Evolutionary conservation across 2,329 filamentous ascomycete genomes (phyloP).

Genomic region (Aspergillus sp.): DNA sequence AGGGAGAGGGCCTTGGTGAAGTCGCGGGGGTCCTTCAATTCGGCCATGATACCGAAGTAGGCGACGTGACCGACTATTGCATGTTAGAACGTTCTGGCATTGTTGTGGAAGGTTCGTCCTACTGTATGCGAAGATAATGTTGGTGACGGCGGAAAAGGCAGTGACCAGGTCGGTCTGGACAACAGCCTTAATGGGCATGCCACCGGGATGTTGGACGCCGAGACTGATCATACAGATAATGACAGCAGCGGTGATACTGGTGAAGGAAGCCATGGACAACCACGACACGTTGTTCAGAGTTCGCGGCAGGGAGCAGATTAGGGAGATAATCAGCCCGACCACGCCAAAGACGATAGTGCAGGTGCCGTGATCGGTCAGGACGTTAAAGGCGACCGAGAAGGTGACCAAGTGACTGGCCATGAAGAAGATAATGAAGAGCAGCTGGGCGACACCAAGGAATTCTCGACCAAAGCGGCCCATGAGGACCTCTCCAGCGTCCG

Average conservation of each 20-base stretch:
- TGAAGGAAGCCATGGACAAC: conserved; percentile 55
- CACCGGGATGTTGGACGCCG: conserved; percentile 43
- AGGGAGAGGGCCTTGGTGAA: conserved; percentile 56
- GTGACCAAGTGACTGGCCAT: conserved; percentile 63
- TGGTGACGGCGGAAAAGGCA: conserved; percentile 54
- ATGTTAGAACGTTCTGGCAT: not conserved
- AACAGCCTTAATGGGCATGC: conserved; percentile 2
- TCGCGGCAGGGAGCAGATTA: conserved; percentile 52
- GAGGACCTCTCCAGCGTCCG: conserved; percentile 58
- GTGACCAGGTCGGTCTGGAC: conserved; percentile 29
- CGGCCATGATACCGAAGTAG: conserved; percentile 59
- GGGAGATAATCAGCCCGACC: conserved; percentile 50
- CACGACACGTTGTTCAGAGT: conserved; percentile 55
- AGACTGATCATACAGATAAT: conserved; percentile 59
- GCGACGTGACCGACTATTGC: conserved; percentile 49
- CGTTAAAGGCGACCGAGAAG: conserved; percentile 60
- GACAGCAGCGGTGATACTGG: conserved; percentile 56
- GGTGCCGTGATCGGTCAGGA: conserved; percentile 51
- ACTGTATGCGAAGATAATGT: conserved; percentile 62
- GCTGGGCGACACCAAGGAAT: conserved; percentile 54
- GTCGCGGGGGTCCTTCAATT: conserved; percentile 53
- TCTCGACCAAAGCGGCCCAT: conserved; percentile 54
- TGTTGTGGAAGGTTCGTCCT: not conserved
- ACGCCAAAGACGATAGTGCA: conserved; percentile 58
- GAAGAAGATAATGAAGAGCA: conserved; percentile 59